Base-by-base conservation (phyloP, 805 yeast genomes). In the Cyberlindnera misumaiensis region DNA sequence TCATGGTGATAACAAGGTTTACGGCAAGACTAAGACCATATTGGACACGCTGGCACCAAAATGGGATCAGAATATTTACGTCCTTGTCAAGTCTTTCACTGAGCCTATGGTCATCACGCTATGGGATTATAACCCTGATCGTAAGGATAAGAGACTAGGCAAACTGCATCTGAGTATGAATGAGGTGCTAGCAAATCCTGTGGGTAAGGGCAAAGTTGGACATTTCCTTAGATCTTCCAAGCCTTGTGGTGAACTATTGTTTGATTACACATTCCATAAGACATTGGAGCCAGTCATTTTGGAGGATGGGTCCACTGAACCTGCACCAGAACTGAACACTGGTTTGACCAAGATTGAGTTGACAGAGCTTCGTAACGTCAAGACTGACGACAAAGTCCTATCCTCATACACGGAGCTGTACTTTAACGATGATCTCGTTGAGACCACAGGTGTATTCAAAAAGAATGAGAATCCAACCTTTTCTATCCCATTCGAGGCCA, bases 301-400 rank as follows among this genome's bases (percentile, higher is more conserved):
- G 64, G 74, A 85, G 3, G 96, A 87, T 60, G 96, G 96, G 36
- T 80, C 89, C 3, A 68, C 73, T 38, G 80, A 78, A 47, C 87
- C 94, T 34, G 84, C 94, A 33, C 96, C 96, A 32, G 96, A 87
- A 48, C 75, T 86, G 58, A 90, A 90, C 63, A 87, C 97, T 12
- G 99, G 99, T 71, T 80, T 94, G 51, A 77, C 82, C 15, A 72
- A 79, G 52, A 64, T 90, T 48, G 82, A 79, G 43, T 61, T 85
- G 34, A 55, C 66, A 24, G 83, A 77, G 48, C 81, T 83, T 18
- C 76, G 86, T 63, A 75, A 47, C 32, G 39, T 55, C 7, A 40
- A 39, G 27, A 41, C 44, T 11, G 40, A 30, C 11, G 48, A 39
- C 31, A 75, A 72, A 22, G 76, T 77, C 40, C 65, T 73, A 7